A percentile compares a stretch with the other conserved stretches of the same genome.
phyloP scores from a whole-genome alignment of 257 asterid genomes.

The Solanum okadae region DNA sequence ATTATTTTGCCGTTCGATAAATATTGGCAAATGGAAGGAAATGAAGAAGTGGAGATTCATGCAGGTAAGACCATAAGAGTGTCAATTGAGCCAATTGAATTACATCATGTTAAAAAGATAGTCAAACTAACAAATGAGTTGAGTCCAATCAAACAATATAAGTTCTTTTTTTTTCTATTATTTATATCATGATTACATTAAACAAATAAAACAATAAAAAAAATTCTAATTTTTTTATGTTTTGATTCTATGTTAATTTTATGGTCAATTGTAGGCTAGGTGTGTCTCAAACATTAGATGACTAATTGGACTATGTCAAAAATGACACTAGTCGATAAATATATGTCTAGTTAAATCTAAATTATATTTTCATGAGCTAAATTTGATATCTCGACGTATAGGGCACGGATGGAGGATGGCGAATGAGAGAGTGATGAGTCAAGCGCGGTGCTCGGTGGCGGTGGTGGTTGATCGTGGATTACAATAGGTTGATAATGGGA shows the following conservation, averaged over 20 bases:
- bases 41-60: conserved; percentile 3
- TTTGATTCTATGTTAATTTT: not conserved
- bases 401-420: conserved; percentile 31
- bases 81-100: not conserved
- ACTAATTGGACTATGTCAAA: not conserved
- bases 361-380: not conserved
- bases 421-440: conserved; percentile 17
- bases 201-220: not conserved
- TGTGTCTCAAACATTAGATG: not conserved
- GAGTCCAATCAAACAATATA: not conserved
- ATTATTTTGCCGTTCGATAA: conserved; percentile 25
- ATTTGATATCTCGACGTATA: not conserved
- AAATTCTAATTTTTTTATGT: no score
- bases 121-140: not conserved
- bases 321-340: not conserved
- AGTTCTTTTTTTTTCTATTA: no score
- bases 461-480: conserved; percentile 29
- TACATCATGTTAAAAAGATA: not conserved
- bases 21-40: conserved; percentile 15
- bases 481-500: not conserved
- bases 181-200: no score
- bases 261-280: not conserved
- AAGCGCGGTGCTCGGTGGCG: conserved; percentile 21
- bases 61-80: not conserved
- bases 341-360: rapidly evolving